Conservation (phyloP, 495 filamentous ascomycete species). For the Penicillium goetzii region DNA sequence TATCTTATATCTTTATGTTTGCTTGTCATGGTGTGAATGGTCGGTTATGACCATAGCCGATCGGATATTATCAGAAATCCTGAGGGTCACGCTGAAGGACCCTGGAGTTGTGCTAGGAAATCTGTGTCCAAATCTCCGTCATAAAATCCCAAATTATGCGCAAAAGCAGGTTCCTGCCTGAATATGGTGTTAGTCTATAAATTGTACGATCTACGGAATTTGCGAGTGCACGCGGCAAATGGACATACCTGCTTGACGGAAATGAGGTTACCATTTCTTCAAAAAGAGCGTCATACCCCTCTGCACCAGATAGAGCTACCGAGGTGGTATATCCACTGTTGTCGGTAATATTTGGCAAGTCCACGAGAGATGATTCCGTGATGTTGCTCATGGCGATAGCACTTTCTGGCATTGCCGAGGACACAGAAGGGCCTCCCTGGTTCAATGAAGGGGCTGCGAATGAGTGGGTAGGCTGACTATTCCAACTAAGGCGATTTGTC, state of each 20-base stretch:
- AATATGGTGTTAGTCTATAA: background rate
- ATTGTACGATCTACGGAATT: background rate
- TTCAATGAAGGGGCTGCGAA: background rate
- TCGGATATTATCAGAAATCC: background rate
- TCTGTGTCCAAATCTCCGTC: slow-evolving; percentile 32
- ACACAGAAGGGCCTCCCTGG: background rate
- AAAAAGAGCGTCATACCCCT: slow-evolving; percentile 30
- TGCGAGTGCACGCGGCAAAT: background rate
- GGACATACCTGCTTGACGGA: slow-evolving; percentile 21
- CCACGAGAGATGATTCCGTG: background rate
- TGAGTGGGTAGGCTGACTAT: background rate
- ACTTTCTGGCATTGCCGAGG: background rate
- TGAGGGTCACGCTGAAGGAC: slow-evolving; percentile 2
- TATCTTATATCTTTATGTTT: background rate
- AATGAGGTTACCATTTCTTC: slow-evolving; percentile 31
- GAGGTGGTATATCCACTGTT: background rate
- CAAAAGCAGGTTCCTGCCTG: slow-evolving; percentile 31
- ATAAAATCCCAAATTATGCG: slow-evolving; percentile 36
- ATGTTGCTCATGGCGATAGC: background rate
- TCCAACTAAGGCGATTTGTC: background rate
- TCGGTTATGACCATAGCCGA: slow-evolving; percentile 18
- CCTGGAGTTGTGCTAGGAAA: slow-evolving; percentile 31
- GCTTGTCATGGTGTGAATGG: background rate
- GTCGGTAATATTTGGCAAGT: background rate
- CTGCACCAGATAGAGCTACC: background rate